Conservation (phyloP, 495 filamentous ascomycete species). For the Xylaria bambusicola region DNA sequence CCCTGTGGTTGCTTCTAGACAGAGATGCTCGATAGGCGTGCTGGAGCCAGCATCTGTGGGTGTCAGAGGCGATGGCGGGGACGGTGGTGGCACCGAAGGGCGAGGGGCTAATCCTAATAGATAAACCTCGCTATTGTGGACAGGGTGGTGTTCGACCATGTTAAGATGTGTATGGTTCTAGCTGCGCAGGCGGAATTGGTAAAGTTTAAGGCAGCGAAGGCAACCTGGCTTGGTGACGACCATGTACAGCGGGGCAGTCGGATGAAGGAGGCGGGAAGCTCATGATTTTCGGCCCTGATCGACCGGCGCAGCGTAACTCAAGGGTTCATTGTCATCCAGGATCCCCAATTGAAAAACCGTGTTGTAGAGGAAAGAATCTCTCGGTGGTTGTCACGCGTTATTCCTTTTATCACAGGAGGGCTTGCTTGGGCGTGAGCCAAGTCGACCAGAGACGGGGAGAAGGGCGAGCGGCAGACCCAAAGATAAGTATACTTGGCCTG, state of each 20-base stretch:
- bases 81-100: conserved; percentile 45
- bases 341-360: neutral
- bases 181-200: conserved; percentile 1
- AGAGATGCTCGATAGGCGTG: conserved; percentile 44
- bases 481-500: neutral
- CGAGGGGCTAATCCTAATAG: conserved; percentile 45
- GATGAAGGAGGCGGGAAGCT: neutral
- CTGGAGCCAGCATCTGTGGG: conserved; percentile 43
- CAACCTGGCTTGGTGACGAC: conserved; percentile 5
- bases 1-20: conserved; percentile 29
- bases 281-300: conserved; percentile 13
- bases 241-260: conserved; percentile 11
- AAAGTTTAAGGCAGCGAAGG: conserved; percentile 5
- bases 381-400: neutral
- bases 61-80: conserved; percentile 54
- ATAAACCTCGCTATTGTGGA: conserved; percentile 59
- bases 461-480: neutral
- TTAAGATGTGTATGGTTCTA: conserved; percentile 16
- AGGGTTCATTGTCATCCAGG: neutral
- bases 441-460: neutral
- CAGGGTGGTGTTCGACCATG: conserved; percentile 49
- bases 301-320: neutral
- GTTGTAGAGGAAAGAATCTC: neutral
- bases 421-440: neutral
- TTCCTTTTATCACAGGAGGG: neutral